Conservation (phyloP, 2,329 filamentous ascomycete species). For the Chalara sp. region DNA sequence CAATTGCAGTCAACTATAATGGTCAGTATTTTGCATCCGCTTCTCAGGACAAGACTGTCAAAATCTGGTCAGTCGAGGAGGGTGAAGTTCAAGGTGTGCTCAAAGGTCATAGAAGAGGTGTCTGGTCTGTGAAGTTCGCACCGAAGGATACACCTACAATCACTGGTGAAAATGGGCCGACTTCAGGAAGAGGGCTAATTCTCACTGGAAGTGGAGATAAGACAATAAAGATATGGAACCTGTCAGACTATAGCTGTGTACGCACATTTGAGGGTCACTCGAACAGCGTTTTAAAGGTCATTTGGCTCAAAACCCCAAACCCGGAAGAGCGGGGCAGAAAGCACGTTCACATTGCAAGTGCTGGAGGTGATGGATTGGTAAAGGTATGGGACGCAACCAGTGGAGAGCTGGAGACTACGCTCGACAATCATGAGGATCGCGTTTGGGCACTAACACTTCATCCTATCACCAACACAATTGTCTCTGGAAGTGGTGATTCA, state of each 20-base stretch:
- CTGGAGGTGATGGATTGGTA: slow-evolving; percentile 88
- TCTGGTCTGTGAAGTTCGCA: slow-evolving; percentile 92
- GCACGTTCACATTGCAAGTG: slow-evolving; percentile 70
- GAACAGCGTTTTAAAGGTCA: slow-evolving; percentile 88
- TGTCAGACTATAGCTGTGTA: slow-evolving; percentile 86
- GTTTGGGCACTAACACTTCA: slow-evolving; percentile 85
- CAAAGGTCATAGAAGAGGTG: slow-evolving; percentile 85
- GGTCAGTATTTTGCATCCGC: slow-evolving; percentile 87
- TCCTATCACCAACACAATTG: slow-evolving; percentile 61
- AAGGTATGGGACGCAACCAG: slow-evolving; percentile 91
- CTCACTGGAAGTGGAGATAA: slow-evolving; percentile 94
- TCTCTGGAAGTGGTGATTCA: slow-evolving; percentile 88
- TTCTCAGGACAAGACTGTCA: slow-evolving; percentile 93
- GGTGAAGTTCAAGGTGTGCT: slow-evolving; percentile 89
- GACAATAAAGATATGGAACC: slow-evolving; percentile 90
- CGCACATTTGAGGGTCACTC: slow-evolving; percentile 94
- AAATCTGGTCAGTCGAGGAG: slow-evolving; percentile 89
- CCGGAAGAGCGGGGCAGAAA: slow-evolving; percentile 46
- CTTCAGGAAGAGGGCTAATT: slow-evolving; percentile 73
- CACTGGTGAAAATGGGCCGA: slow-evolving; percentile 62
- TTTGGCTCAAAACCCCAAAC: slow-evolving; percentile 64
- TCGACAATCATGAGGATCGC: slow-evolving; percentile 95
- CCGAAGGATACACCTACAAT: slow-evolving; percentile 70
- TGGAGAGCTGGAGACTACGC: slow-evolving; percentile 78
- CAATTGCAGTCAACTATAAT: slow-evolving; percentile 71